Conservation (phyloP, 2,329 filamentous ascomycete species). For the Colletotrichum tofieldiae region DNA sequence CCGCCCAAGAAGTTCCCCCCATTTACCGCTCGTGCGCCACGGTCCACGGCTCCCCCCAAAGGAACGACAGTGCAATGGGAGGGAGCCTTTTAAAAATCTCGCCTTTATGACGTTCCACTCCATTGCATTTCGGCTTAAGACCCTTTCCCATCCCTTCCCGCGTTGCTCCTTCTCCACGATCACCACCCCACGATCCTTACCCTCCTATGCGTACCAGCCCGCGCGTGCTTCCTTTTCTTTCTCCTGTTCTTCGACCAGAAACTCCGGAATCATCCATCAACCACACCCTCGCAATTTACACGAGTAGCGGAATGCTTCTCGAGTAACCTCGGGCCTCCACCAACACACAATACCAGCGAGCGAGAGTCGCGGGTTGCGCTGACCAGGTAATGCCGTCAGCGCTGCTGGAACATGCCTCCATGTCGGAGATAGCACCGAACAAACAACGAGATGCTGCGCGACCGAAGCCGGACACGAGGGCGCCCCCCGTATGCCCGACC, state of each 20-base stretch:
- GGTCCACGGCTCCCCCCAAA: conserved; percentile 18
- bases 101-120: conserved; percentile 42
- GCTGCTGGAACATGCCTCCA: conserved; percentile 71
- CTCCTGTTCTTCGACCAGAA: neutral
- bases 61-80: conserved; percentile 37
- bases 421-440: conserved; percentile 66
- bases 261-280: neutral
- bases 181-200: conserved; percentile 37
- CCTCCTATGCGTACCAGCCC: neutral
- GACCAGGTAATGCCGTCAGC: conserved; percentile 68
- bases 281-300: neutral
- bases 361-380: conserved; percentile 29
- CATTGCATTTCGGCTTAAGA: conserved; percentile 40
- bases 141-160: conserved; percentile 34
- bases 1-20: conserved; percentile 8
- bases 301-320: conserved; percentile 19
- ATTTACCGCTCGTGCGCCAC: conserved; percentile 32
- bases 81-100: conserved; percentile 41
- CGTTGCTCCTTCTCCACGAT: conserved; percentile 32
- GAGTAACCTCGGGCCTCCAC: neutral
- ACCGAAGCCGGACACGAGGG: conserved; percentile 48
- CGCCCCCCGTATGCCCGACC: conserved; percentile 63
- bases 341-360: conserved; percentile 14
- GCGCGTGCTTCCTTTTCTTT: conserved; percentile 7
- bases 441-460: conserved; percentile 48